Base-by-base conservation (phyloP, 805 yeast species). In the Saccharomycopsis babjevae region DNA sequence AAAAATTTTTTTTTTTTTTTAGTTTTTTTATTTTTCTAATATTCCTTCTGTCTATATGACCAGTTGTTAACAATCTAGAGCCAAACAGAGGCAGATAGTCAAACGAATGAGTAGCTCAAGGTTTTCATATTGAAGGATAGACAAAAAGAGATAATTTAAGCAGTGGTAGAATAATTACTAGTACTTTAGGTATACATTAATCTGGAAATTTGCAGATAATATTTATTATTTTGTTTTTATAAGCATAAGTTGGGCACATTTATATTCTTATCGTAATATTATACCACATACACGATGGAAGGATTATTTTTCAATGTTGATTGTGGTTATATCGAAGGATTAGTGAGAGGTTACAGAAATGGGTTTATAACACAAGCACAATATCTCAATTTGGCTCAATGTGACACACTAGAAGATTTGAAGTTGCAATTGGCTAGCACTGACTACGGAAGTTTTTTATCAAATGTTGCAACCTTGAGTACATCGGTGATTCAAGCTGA, bases 361-460 rank as follows among this genome's bases (percentile, higher is more conserved):
- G 97, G 96, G 0, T 78, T 94, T 32, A 72, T 94, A 57, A 82
- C 86, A 11, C 74, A 82, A 38, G 83, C 86, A 67, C 97, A 92
- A 74, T 94, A 94, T 74, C 79, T 88, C 70, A 96, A 94, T 74
- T 76, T 94, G 70, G 89, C 97, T 2, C 99, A 94, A 73, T 96
- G 99, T 76, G 99, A 96, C 69, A 83, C 88, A 50, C 79, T 94
- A 65, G 99, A 94, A 61, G 99, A 94, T 74, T 79, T 96, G 70
- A 93, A 91, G 74, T 78, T 96, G 60, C 99, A 96, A 77, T 80
- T 94, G 59, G 86, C 97, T 2, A 90, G 97, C 50, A 93, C 99
- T 11, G 99, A 96, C 70, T 94, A 94, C 75, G 97, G 97, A 54
- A 88, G 86, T 73, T 90, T 92, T 69, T 78, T 94, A 62, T 80